A percentile compares a stretch with the other conserved stretches of the same genome.
Conservation (phyloP, 257 asterid species). For the Paraleonurus japonicus region DNA sequence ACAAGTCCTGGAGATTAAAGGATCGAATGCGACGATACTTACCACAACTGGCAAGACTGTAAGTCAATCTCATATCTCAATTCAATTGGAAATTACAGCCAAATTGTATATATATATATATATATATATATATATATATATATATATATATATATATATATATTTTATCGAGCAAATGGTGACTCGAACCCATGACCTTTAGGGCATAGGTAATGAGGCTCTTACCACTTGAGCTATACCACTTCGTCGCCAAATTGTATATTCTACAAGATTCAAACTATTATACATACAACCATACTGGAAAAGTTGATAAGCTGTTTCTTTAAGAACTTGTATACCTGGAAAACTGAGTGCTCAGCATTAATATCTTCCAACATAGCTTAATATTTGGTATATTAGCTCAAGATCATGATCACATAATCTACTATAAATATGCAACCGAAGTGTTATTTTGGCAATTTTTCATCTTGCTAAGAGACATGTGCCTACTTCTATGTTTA, state of each 20-base stretch:
- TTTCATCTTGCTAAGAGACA: not conserved
- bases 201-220: too few relatives aligned
- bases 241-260: too few relatives aligned
- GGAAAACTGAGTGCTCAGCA: not conserved
- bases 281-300: too few relatives aligned
- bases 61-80: conserved; percentile 34
- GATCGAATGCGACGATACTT: conserved; percentile 59
- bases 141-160: too few relatives aligned
- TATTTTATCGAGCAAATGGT: too few relatives aligned
- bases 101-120: too few relatives aligned
- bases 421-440: not conserved
- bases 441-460: not conserved
- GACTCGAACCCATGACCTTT: too few relatives aligned
- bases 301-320: not conserved
- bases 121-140: too few relatives aligned
- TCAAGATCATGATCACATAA: conserved; percentile 9
- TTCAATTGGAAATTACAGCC: not conserved
- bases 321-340: not conserved
- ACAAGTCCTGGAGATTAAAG: conserved; percentile 66
- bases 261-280: too few relatives aligned
- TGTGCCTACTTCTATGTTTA: not conserved
- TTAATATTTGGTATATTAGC: not conserved
- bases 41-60: conserved; percentile 68
- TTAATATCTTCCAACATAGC: conserved; percentile 8
- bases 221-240: too few relatives aligned